Evolutionary conservation across 768 basidiomycete genomes (phyloP).

Genomic region (Sarcomyxa edulis): DNA sequence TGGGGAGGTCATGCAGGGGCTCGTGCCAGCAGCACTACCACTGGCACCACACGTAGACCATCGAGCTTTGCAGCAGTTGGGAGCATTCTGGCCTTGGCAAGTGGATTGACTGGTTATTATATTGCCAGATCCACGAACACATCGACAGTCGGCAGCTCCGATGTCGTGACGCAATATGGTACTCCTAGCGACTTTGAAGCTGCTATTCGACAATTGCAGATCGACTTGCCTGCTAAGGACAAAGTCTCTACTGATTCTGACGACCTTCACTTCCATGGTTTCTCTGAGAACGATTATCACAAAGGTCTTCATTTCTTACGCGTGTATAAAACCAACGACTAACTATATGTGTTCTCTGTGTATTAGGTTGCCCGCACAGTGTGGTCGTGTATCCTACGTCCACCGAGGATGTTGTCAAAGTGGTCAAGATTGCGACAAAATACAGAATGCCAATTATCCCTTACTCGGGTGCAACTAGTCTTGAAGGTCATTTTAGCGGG

Average conservation of each 20-base stretch:
- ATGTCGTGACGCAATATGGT: constrained; percentile 42
- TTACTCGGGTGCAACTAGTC: constrained; percentile 76
- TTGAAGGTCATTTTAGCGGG: constrained; percentile 73
- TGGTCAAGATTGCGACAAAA: constrained; percentile 71
- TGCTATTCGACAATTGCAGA: constrained; percentile 47
- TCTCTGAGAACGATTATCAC: constrained; percentile 46
- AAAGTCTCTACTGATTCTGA: constrained; percentile 46
- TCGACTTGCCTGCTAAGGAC: constrained; percentile 28
- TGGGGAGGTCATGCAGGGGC: no score
- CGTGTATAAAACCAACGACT: background rate
- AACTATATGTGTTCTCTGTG: no score
- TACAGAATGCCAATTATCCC: constrained; percentile 74
- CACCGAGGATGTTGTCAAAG: constrained; percentile 78
- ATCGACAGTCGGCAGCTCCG: no score
- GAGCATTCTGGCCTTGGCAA: no score
- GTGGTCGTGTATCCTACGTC: constrained; percentile 39
- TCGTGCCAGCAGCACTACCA: no score
- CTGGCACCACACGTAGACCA: no score
- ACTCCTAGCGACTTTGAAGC: constrained; percentile 44
- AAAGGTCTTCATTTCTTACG: constrained; percentile 29
- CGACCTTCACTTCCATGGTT: constrained; percentile 50
- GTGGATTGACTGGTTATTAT: no score
- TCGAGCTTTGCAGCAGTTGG: background rate
- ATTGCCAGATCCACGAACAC: no score
- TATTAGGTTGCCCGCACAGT: constrained; percentile 2